Conservation (phyloP, 2,329 filamentous ascomycete genomes). For the Pyricularia sp. region DNA sequence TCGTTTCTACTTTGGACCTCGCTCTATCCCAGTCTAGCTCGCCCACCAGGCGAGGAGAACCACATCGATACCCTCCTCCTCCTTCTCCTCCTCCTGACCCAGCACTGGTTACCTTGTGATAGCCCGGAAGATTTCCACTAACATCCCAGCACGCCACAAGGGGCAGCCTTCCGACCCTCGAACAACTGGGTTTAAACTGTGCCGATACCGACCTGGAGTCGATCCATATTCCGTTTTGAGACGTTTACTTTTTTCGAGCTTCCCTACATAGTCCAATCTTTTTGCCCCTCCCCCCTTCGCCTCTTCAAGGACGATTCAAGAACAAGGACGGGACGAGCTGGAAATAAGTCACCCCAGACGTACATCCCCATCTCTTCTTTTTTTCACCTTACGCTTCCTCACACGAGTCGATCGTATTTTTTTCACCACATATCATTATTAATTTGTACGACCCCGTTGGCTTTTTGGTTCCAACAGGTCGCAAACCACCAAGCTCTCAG, state of each 20-base stretch:
- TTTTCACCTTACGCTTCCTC: not conserved
- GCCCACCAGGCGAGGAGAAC: not conserved
- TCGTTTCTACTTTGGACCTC: not conserved
- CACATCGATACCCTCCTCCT: not conserved
- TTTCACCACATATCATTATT: not conserved
- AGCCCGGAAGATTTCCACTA: not conserved
- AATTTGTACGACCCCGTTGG: conserved; percentile 1
- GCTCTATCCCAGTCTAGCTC: not conserved
- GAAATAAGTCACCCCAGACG: not conserved
- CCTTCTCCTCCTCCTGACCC: not conserved
- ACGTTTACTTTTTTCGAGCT: conserved; percentile 1
- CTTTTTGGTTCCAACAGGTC: not conserved
- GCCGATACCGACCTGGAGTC: conserved; percentile 5
- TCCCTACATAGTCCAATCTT: not conserved
- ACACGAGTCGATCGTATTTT: not conserved
- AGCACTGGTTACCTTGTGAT: not conserved
- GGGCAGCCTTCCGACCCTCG: not conserved
- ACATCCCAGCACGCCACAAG: not conserved
- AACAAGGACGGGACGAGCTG: not conserved
- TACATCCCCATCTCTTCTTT: conserved; percentile 3
- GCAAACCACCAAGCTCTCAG: not conserved
- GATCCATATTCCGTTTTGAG: conserved; percentile 2
- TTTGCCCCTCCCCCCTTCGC: not conserved
- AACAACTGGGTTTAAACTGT: conserved; percentile 4
- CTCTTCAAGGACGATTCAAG: not conserved